These are phyloP conservation scores for Nasturtium officinale DNA, from an alignment of 345 rosid genomes.

Conservation along the genomic window DNA sequence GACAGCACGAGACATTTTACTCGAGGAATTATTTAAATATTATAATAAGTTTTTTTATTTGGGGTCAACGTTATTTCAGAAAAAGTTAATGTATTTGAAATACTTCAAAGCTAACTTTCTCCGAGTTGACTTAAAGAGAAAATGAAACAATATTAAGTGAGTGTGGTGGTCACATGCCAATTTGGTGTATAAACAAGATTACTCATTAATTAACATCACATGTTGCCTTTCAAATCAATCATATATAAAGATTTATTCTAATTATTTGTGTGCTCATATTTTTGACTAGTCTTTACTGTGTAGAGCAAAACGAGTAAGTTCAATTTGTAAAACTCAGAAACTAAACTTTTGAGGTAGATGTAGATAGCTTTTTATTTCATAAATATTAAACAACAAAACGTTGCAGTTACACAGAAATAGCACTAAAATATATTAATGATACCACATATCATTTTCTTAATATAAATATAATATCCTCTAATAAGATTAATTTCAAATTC, in stretches of 20 bases:
- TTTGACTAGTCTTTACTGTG: background rate
- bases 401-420: no score
- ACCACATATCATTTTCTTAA: no score
- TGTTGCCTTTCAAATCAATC: background rate
- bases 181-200: conserved; percentile 28
- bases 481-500: no score
- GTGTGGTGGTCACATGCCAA: conserved; percentile 27
- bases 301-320: background rate
- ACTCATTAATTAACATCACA: conserved; percentile 12
- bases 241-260: background rate
- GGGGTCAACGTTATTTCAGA: conserved; percentile 2
- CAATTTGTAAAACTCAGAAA: no score
- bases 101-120: conserved; percentile 34
- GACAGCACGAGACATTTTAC: conserved; percentile 24
- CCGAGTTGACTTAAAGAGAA: conserved; percentile 8
- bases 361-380: no score
- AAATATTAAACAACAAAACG: no score
- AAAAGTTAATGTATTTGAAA: background rate
- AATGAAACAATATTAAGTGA: background rate
- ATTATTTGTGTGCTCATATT: background rate
- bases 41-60: background rate
- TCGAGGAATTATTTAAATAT: conserved; percentile 7
- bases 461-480: no score
- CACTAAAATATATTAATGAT: no score
- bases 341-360: no score